Evolutionary conservation across 495 filamentous ascomycete species (phyloP).

Genomic region (Pseudoneurospora amorphoporcata): DNA sequence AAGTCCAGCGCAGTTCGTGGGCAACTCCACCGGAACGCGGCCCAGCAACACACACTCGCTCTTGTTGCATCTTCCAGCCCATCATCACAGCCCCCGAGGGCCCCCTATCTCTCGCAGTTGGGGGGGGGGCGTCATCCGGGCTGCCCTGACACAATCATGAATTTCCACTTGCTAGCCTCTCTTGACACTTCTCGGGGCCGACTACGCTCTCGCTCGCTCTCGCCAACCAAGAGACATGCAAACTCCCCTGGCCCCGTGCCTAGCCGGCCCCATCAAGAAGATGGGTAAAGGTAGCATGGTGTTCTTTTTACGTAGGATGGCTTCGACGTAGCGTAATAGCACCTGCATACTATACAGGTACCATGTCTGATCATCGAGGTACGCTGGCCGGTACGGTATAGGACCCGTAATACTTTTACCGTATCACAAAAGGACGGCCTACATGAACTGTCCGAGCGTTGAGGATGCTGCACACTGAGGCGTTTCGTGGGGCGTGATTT

Average conservation of each 20-base stretch:
- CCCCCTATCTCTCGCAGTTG: not conserved
- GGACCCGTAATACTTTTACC: not conserved
- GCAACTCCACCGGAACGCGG: slow-evolving; percentile 4
- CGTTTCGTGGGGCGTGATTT: slow-evolving; percentile 2
- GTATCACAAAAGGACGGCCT: not conserved
- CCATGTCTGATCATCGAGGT: not conserved
- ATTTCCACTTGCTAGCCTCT: not conserved
- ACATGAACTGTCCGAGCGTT: not conserved
- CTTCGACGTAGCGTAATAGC: not conserved
- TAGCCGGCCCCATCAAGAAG: not conserved
- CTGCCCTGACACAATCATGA: not conserved
- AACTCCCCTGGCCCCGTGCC: not conserved
- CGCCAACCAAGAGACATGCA: not conserved
- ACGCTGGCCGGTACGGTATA: slow-evolving; percentile 1
- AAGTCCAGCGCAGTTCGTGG: slow-evolving; percentile 1
- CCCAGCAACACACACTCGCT: not conserved
- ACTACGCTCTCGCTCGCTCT: not conserved
- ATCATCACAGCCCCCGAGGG: not conserved
- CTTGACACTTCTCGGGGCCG: not conserved
- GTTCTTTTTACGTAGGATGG: not conserved
- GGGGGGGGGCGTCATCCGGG: not conserved
- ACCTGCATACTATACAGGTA: not conserved
- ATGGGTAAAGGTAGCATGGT: not conserved
- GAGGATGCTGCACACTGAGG: not conserved
- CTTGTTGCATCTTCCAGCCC: slow-evolving; percentile 1